Evolutionary conservation across 805 yeast species (phyloP).

Genomic region (Candida boleticola): DNA sequence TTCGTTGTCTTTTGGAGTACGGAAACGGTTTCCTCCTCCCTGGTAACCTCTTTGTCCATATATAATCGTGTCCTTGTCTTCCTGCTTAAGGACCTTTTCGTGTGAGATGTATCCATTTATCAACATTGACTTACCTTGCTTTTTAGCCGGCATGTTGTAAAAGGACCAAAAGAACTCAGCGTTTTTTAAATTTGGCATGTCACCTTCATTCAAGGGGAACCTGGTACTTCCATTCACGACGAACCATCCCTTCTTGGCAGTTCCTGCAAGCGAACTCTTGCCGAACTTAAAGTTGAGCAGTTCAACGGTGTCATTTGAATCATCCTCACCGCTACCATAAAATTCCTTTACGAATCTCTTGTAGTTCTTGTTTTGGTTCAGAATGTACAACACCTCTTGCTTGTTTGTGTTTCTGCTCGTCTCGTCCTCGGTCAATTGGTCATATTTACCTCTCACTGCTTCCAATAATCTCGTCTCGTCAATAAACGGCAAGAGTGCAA

Average conservation of each 20-base stretch:
- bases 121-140: conserved; percentile 75
- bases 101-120: conserved; percentile 75
- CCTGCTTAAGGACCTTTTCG: conserved; percentile 56
- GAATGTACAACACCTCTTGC: conserved; percentile 66
- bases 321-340: conserved; percentile 19
- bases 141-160: conserved; percentile 61
- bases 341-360: conserved; percentile 33
- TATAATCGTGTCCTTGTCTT: conserved; percentile 63
- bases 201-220: conserved; percentile 49
- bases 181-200: conserved; percentile 45
- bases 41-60: conserved; percentile 40
- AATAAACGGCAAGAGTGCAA: conserved; percentile 85
- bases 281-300: conserved; percentile 45
- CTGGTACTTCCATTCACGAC: conserved; percentile 29
- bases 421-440: conserved; percentile 65
- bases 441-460: conserved; percentile 66
- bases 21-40: conserved; percentile 32
- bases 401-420: conserved; percentile 65
- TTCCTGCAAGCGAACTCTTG: conserved; percentile 60
- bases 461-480: conserved; percentile 73
- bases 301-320: conserved; percentile 23
- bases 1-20: conserved; percentile 27
- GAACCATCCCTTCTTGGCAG: conserved; percentile 38
- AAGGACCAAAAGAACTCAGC: conserved; percentile 40
- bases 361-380: conserved; percentile 57